phyloP scores from a whole-genome alignment of 768 basidiomycete species.

The Leccinum longicurvipes region DNA sequence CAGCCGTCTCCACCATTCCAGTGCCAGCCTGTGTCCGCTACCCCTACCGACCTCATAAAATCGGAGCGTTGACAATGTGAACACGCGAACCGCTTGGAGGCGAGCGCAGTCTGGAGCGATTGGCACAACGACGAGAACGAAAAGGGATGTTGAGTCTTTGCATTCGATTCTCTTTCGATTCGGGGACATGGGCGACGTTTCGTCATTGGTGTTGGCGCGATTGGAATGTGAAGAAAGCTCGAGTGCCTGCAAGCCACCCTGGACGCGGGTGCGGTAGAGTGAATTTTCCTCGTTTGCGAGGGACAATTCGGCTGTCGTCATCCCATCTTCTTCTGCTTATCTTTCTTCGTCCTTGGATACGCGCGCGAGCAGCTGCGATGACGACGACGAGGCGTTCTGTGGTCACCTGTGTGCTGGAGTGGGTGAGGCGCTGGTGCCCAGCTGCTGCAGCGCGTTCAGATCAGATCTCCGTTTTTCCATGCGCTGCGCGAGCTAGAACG shows the following conservation, averaged over 20 bases:
- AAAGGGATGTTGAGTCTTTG: slow-evolving; percentile 61
- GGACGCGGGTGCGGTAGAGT: slow-evolving; percentile 52
- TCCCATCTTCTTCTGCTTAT: slow-evolving; percentile 32
- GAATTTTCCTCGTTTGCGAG: slow-evolving; percentile 27
- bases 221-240: slow-evolving; percentile 29
- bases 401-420: slow-evolving; percentile 26
- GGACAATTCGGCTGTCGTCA: slow-evolving; percentile 19
- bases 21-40: too few species aligned
- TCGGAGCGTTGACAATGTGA: slow-evolving; percentile 75
- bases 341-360: slow-evolving; percentile 31
- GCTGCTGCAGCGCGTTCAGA: slow-evolving; percentile 45
- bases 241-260: slow-evolving; percentile 50
- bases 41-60: slow-evolving; percentile 63
- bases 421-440: slow-evolving; percentile 16
- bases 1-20: too few species aligned
- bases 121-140: slow-evolving; percentile 61
- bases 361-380: slow-evolving; percentile 28
- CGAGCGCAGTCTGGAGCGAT: slow-evolving; percentile 62
- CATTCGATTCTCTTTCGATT: slow-evolving; percentile 62
- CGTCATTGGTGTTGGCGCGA: slow-evolving; percentile 5
- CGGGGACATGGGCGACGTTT: slow-evolving; percentile 32
- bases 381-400: slow-evolving; percentile 42
- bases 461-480: slow-evolving; percentile 56
- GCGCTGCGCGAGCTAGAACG: slow-evolving; percentile 38
- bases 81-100: slow-evolving; percentile 73